Conservation (phyloP, 257 asterid genomes). For the Primulina eburnea region DNA sequence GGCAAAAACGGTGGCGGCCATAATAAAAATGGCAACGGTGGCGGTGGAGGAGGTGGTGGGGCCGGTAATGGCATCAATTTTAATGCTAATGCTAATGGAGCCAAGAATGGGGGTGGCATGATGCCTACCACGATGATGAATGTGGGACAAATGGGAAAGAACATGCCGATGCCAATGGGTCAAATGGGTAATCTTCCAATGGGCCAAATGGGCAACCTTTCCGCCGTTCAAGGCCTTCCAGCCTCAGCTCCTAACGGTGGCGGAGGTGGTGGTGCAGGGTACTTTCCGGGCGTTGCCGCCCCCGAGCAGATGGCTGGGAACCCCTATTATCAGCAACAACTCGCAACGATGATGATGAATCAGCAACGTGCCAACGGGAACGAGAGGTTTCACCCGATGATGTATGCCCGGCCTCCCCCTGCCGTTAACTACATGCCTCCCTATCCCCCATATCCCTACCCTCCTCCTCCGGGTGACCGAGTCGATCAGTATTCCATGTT, state of each 20-base stretch:
- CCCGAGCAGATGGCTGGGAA: slow-evolving; percentile 57
- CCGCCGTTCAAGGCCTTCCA: slow-evolving; percentile 77
- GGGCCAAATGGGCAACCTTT: slow-evolving; percentile 55
- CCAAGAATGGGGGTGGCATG: slow-evolving; percentile 46
- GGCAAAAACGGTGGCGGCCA: slow-evolving; percentile 1
- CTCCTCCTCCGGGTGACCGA: slow-evolving; percentile 57
- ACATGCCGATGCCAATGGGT: slow-evolving; percentile 31
- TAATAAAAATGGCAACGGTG: neutral
- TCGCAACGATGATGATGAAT: slow-evolving; percentile 92
- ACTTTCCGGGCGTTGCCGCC: slow-evolving; percentile 50
- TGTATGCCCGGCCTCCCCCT: slow-evolving; percentile 94
- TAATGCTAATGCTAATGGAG: slow-evolving; percentile 29
- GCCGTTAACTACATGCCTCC: slow-evolving; percentile 86
- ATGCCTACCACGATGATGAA: neutral
- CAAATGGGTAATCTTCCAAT: slow-evolving; percentile 45
- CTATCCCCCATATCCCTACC: slow-evolving; percentile 55
- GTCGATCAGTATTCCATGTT: slow-evolving; percentile 55
- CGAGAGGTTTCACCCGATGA: slow-evolving; percentile 97
- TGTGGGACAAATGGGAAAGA: slow-evolving; percentile 49
- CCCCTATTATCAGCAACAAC: slow-evolving; percentile 62
- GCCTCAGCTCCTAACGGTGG: slow-evolving; percentile 38
- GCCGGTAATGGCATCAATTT: slow-evolving; percentile 31
- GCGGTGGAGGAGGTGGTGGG: slow-evolving; percentile 40
- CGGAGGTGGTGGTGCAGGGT: slow-evolving; percentile 33
- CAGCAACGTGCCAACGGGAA: slow-evolving; percentile 82